Conservation (phyloP, 1,284 basidiomycete genomes). For the Ustilago cynodontis region DNA sequence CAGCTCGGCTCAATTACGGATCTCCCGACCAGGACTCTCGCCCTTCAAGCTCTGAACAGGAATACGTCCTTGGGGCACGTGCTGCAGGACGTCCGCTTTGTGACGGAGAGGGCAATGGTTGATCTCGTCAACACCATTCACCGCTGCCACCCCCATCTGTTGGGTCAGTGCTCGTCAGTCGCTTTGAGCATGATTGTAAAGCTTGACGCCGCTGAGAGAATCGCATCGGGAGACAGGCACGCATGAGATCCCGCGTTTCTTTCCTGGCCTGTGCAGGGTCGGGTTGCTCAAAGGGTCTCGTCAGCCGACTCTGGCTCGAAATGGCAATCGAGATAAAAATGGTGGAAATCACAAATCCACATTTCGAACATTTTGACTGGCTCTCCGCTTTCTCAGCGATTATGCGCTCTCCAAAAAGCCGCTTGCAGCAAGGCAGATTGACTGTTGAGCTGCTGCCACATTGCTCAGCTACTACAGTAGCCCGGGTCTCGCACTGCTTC, state of each 20-base stretch:
- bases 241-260: neutral
- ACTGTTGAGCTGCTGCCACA: too few species aligned
- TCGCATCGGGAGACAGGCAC: neutral
- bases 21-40: neutral
- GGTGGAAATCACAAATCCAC: neutral
- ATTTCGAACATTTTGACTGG: conserved; percentile 7
- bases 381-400: conserved; percentile 6
- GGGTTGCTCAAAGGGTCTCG: neutral
- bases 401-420: conserved; percentile 1
- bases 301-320: conserved; percentile 3
- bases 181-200: too few species aligned
- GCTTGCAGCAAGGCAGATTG: neutral
- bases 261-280: conserved; percentile 7
- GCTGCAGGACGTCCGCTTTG: too few species aligned
- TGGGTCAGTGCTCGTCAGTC: too few species aligned
- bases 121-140: too few species aligned
- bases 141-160: too few species aligned
- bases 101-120: too few species aligned
- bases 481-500: neutral
- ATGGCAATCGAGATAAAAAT: conserved; percentile 3
- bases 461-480: neutral
- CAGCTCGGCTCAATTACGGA: neutral
- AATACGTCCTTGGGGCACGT: neutral
- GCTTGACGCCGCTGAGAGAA: too few species aligned
- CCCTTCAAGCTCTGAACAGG: neutral